Evolutionary conservation across 2,329 filamentous ascomycete genomes (phyloP).

Genomic region (Pleoardoris graminearum): DNA sequence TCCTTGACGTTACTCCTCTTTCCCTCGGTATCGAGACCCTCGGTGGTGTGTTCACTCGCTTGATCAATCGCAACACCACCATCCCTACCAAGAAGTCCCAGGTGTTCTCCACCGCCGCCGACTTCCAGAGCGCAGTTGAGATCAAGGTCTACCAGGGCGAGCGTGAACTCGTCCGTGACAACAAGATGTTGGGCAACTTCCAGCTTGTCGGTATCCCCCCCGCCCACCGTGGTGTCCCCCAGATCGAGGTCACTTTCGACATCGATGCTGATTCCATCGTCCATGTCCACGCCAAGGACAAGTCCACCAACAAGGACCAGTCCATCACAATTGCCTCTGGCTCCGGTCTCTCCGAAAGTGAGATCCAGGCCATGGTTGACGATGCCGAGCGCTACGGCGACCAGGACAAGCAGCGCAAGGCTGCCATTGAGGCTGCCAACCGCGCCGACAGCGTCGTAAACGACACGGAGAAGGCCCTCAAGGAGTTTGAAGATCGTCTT

Average conservation of each 20-base stretch:
- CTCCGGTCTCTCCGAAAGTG: slow-evolving; percentile 89
- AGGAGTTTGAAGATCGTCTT: slow-evolving; percentile 92
- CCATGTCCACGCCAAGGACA: slow-evolving; percentile 97
- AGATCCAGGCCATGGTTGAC: slow-evolving; percentile 97
- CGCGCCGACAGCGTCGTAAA: slow-evolving; percentile 93
- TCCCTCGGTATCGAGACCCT: slow-evolving; percentile 98
- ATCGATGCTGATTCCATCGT: slow-evolving; percentile 98
- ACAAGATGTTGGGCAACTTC: slow-evolving; percentile 99
- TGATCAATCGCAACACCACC: slow-evolving; percentile 99
- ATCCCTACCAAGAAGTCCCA: slow-evolving; percentile 99
- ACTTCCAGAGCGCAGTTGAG: slow-evolving; percentile 98
- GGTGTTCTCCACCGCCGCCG: slow-evolving; percentile 94
- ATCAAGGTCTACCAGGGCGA: slow-evolving; percentile 99
- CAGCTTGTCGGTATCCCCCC: slow-evolving; percentile 97
- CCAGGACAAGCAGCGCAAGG: slow-evolving; percentile 94
- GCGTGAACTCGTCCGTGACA: slow-evolving; percentile 97
- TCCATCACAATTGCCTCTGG: slow-evolving; percentile 98
- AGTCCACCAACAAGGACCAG: slow-evolving; percentile 99
- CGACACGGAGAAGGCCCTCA: slow-evolving; percentile 97
- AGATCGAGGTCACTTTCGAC: slow-evolving; percentile 97
- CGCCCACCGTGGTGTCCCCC: slow-evolving; percentile 92
- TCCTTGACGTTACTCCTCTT: slow-evolving; percentile 93
- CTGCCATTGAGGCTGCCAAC: slow-evolving; percentile 94
- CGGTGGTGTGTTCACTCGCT: slow-evolving; percentile 93
- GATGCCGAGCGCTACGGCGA: slow-evolving; percentile 96